Base-by-base conservation (phyloP, 2,329 filamentous ascomycete species). In the Diaporthe citrichinensis region DNA sequence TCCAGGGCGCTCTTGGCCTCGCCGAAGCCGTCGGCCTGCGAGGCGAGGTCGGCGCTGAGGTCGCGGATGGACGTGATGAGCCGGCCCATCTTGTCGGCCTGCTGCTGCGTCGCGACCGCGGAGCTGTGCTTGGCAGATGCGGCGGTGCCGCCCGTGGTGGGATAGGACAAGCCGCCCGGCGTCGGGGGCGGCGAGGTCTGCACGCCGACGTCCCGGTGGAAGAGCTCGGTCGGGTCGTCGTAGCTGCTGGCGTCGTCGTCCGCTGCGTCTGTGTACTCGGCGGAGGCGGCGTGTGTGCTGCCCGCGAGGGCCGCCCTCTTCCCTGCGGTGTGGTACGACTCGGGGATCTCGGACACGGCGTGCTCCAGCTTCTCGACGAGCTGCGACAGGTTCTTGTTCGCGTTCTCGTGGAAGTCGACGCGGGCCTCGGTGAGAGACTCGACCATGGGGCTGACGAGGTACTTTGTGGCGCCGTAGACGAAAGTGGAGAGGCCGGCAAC, bases 161-260 rank as follows among this genome's bases (percentile, higher is more conserved):
- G 79, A 61, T 80, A 79, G 31, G 74, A 51, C 12, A 77, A 31
- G 34, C 49, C 44, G 58, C 83, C 79, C 8, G 86, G 85, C 5
- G 87, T 87, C 3, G 87, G 82, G 0, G 85, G 85, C 1, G 87
- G 87, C 0, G 91, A 92, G 0, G 94, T 97, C 83, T 97, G 94
- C 1, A 94, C 94, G 78, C 94, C 94, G 76, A 95, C 90, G 81
- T 97, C 94, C 61, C 94, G 91, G 83, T 96, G 94, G 84, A 95
- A 97, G 77, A 96, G 90, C 83, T 96, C 94, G 1, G 93, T 92
- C 1, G 94, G 94, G 79, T 93, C 92, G 76, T 90, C 89, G 75
- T 85, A 87, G 36, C 88, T 88, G 80, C 86, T 88, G n/a, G 82
- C 83, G 58, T 82, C 79, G 76, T 85, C 86, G 44, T 81, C 82